Conservation (phyloP, 2,329 filamentous ascomycete species). For the Nemania sp. region DNA sequence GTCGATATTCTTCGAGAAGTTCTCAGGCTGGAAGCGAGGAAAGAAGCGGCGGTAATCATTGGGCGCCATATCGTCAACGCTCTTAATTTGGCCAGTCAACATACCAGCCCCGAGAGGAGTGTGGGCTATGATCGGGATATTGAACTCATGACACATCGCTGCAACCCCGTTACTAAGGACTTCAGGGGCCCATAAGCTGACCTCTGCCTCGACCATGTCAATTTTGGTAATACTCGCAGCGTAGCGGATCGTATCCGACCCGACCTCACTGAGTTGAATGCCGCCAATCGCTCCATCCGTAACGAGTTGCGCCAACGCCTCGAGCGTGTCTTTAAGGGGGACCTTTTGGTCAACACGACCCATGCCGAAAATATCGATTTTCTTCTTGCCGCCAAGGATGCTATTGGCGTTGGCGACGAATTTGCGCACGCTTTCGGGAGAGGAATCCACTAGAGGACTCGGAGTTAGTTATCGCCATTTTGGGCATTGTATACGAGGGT, state of each 20-base stretch:
- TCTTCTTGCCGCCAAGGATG: constrained; percentile 58
- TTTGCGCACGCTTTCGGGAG: constrained; percentile 60
- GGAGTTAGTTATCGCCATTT: too few relatives aligned
- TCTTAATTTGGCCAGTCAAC: constrained; percentile 63
- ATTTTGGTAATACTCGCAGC: constrained; percentile 55
- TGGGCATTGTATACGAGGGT: too few relatives aligned
- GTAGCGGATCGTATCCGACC: constrained; percentile 56
- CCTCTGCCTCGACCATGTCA: constrained; percentile 59
- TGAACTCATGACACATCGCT: constrained; percentile 59
- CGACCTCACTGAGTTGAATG: constrained; percentile 58
- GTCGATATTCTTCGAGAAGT: constrained; percentile 65
- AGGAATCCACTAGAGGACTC: too few relatives aligned
- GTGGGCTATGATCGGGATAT: constrained; percentile 71
- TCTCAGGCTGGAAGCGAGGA: constrained; percentile 64
- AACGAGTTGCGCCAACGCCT: constrained; percentile 40
- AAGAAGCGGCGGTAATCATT: constrained; percentile 58
- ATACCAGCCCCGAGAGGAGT: constrained; percentile 62
- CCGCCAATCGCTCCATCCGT: constrained; percentile 59
- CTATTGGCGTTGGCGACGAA: constrained; percentile 64
- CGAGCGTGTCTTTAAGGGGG: constrained; percentile 58
- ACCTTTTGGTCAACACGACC: constrained; percentile 57
- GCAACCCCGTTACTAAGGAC: constrained; percentile 56
- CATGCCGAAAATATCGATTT: constrained; percentile 65
- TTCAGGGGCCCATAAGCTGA: constrained; percentile 58
- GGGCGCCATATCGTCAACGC: constrained; percentile 60